Percentiles rank a stretch among this genome's conserved stretches.
These are phyloP conservation scores for Pleodorina starrii DNA, from an alignment of 139 green algal genomes.

Conservation along the genomic window DNA sequence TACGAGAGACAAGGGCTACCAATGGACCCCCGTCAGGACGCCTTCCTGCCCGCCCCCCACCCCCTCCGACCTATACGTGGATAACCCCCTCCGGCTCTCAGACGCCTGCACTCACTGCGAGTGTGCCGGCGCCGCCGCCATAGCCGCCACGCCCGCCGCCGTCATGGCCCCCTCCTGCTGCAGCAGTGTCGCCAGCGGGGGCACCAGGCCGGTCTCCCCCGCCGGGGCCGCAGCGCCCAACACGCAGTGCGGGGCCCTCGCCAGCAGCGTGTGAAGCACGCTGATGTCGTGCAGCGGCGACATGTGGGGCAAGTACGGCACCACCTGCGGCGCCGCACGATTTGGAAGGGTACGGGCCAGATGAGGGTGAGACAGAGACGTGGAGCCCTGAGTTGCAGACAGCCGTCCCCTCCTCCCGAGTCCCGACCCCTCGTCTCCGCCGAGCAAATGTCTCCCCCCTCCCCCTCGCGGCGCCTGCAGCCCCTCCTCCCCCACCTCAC, in stretches of 20 bases:
- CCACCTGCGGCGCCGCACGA: slow-evolving; percentile 11
- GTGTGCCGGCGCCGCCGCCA: background rate
- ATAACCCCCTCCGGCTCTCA: background rate
- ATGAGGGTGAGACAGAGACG: no score
- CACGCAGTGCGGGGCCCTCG: background rate
- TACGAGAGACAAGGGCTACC: no score
- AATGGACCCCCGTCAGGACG: no score
- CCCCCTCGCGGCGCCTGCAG: no score
- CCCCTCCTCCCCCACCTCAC: background rate
- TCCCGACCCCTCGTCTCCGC: no score
- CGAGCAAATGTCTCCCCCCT: no score
- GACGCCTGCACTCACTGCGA: background rate
- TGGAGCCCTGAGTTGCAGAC: no score
- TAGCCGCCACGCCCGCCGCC: background rate
- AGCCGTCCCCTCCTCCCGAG: no score
- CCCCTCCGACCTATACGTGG: no score
- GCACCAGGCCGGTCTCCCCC: background rate
- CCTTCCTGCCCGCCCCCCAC: no score
- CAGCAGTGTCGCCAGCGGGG: slow-evolving; percentile 25
- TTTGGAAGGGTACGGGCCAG: no score
- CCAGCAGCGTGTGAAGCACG: background rate
- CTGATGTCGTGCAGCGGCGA: slow-evolving; percentile 14
- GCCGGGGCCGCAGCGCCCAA: background rate
- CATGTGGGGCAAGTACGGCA: slow-evolving; percentile 21
- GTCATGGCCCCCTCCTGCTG: background rate